A percentile compares a stretch with the other conserved stretches of the same genome.
Evolutionary conservation across 306 rosid species (phyloP).

Genomic region (Erythrophleum fordii): DNA sequence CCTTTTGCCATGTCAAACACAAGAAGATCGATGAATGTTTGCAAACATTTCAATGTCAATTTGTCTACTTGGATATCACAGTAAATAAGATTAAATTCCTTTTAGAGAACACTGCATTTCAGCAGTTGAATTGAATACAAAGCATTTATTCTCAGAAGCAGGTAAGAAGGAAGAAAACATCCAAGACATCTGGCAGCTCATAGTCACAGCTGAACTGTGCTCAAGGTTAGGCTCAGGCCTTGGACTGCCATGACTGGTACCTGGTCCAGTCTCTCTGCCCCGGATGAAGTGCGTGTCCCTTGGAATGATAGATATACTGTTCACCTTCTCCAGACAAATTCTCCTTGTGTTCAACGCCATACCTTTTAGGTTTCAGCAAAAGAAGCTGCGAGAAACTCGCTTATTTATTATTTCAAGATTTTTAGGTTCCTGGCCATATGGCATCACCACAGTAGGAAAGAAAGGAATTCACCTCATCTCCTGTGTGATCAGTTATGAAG

Average conservation of each 20-base stretch:
- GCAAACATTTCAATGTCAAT: not conserved
- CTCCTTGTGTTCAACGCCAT: constrained; percentile 80
- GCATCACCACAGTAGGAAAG: constrained; percentile 25
- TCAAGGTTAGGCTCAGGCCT: constrained; percentile 44
- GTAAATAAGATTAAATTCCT: constrained; percentile 5
- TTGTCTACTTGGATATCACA: not conserved
- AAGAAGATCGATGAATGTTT: not conserved
- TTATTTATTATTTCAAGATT: not conserved
- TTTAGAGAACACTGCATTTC: constrained; percentile 11
- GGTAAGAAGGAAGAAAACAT: constrained; percentile 12
- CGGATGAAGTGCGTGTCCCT: constrained; percentile 92
- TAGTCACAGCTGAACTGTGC: constrained; percentile 24
- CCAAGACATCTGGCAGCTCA: constrained; percentile 27
- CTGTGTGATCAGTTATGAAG: constrained; percentile 88
- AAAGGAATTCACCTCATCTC: constrained; percentile 76
- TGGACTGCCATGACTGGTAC: constrained; percentile 91
- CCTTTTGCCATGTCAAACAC: not conserved
- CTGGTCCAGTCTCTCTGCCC: constrained; percentile 98
- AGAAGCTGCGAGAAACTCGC: constrained; percentile 66
- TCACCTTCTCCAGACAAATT: constrained; percentile 97
- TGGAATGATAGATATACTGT: constrained; percentile 84
- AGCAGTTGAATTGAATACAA: constrained; percentile 30
- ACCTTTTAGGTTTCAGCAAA: constrained; percentile 83
- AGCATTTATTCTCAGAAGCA: constrained; percentile 27
- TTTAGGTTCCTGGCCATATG: not conserved